Base-by-base conservation (phyloP, 2,329 filamentous ascomycete species). In the Fonsecaea pedrosoi region DNA sequence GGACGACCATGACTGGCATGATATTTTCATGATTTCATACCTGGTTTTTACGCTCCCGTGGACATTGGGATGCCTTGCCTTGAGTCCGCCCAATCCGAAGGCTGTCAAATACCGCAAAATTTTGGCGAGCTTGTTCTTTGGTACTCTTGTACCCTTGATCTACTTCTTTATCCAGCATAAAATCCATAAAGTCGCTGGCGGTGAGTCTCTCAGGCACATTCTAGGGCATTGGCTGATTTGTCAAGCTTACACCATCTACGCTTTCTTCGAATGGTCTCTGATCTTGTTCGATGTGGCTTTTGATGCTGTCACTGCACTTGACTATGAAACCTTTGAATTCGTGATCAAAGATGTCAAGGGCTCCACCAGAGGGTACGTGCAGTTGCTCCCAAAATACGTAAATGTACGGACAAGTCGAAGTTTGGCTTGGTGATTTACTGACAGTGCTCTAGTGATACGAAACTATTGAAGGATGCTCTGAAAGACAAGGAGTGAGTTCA, bases 161-260 rank as follows among this genome's bases (percentile, higher is more conserved):
- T 98, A 97, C 82, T 99, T 93, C 78, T 99, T 97, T 78, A 96
- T 99, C 71, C 95, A 97, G 79, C 95, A 99, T 84, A 99, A 99
- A 80, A 92, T 99, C 60, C 93, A 99, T 78, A 92, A 90, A 67
- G 88, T 98, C 69, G 85, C 95, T 66, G 95, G 95, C 85, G 95
- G 94, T 98, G 83, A 79, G 89, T 74, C 57, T 58, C 18, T 35
- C 13, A 21, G 37, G 32, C 55, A 21, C 42, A 25, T 2, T n/a
- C 10, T 55, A 45, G 18, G 37, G 45, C 21, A 42, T 53, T 35
- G 60, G 38, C 50, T 66, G 37, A 69, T 50, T 45, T 48, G 68
- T 70, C 75, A 64, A 98, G 95, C 95, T 37, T 99, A 99, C 80
- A 99, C 95, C 0, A 96, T 86, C 60, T 99, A 99, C 79, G 90